Evolutionary conservation across 2,329 filamentous ascomycete species (phyloP).

Genomic region (Penicillium corylophilum): DNA sequence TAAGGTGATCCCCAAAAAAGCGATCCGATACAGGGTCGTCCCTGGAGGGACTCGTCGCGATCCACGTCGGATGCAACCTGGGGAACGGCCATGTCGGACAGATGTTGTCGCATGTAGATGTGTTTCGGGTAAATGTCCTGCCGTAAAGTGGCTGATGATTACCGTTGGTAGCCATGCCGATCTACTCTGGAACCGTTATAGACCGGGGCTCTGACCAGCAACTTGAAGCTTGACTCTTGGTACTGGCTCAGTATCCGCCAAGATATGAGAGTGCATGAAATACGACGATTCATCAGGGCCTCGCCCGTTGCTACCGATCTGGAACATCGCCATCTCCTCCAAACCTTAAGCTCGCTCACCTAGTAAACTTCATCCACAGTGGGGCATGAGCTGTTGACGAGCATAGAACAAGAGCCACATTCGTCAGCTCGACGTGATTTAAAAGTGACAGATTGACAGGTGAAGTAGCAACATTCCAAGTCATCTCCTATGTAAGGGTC

Average conservation of each 20-base stretch:
- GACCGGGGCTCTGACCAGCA: background rate
- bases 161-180: background rate
- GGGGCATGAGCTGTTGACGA: background rate
- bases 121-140: background rate
- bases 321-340: background rate
- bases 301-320: background rate
- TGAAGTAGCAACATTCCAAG: background rate
- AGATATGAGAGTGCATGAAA: background rate
- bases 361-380: background rate
- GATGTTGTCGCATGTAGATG: slow-evolving; percentile 1
- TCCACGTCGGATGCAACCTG: slow-evolving; percentile 6
- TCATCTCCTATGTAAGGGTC: slow-evolving; percentile 8
- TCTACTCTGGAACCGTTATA: background rate
- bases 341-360: background rate
- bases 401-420: slow-evolving; percentile 2
- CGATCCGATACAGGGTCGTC: background rate
- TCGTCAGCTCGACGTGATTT: slow-evolving; percentile 2
- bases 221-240: background rate
- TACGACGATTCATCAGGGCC: background rate
- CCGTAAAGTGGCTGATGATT: background rate
- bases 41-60: background rate
- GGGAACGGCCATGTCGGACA: background rate
- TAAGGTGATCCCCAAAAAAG: background rate
- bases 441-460: slow-evolving; percentile 6
- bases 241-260: background rate